These are phyloP conservation scores for Allomyces macrogynus DNA, from an alignment of 192 early-diverging fungal genomes.

Conservation along the genomic window DNA sequence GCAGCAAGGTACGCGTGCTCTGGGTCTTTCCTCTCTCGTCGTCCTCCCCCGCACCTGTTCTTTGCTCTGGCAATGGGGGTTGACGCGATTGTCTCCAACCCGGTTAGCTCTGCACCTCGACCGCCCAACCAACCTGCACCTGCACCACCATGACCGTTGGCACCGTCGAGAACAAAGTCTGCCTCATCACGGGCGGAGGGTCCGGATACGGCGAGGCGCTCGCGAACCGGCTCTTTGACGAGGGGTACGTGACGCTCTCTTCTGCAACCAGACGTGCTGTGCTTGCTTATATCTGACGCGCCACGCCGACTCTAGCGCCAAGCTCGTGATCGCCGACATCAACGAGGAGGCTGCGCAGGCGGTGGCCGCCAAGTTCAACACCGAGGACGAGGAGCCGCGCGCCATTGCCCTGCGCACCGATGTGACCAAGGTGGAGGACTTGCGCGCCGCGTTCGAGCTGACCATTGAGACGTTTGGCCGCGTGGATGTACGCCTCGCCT, in stretches of 20 bases:
- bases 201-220: slow-evolving; percentile 46
- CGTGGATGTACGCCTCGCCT: slow-evolving; percentile 12
- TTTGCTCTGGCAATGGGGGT: too few species aligned
- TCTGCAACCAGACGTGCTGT: background rate
- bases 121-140: too few species aligned
- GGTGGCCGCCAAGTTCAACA: slow-evolving; percentile 6
- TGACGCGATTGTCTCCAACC: too few species aligned
- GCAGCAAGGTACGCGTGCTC: too few species aligned
- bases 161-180: slow-evolving; percentile 21
- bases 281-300: background rate
- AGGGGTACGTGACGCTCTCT: slow-evolving; percentile 12
- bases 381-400: too few species aligned
- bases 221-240: slow-evolving; percentile 27
- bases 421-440: slow-evolving; percentile 16
- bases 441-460: slow-evolving; percentile 13
- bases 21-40: too few species aligned
- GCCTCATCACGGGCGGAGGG: slow-evolving; percentile 45
- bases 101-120: too few species aligned
- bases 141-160: too few species aligned
- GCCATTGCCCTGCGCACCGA: slow-evolving; percentile 24
- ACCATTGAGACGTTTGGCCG: slow-evolving; percentile 29
- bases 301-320: slow-evolving; percentile 17
- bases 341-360: slow-evolving; percentile 15
- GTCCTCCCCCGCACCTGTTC: too few species aligned
- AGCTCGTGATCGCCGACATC: slow-evolving; percentile 42